Conservation (phyloP, 768 basidiomycete genomes). For the Trichaptum fuscoviolaceum region DNA sequence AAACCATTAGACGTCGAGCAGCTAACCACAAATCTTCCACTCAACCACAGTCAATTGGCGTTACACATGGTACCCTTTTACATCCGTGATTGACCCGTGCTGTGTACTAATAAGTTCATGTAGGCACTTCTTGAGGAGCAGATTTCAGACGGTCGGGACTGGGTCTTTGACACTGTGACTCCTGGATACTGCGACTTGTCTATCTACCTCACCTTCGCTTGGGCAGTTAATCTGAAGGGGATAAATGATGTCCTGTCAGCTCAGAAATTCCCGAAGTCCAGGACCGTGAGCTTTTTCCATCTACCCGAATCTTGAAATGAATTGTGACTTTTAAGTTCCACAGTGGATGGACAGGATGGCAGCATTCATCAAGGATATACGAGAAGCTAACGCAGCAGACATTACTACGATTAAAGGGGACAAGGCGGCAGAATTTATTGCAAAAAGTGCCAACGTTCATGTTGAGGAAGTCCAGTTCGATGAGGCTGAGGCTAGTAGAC, state of each 20-base stretch:
- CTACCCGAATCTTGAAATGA: not conserved
- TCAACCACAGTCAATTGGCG: conserved; percentile 34
- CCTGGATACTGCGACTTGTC: conserved; percentile 51
- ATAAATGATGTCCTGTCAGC: conserved; percentile 34
- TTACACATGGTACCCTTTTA: conserved; percentile 40
- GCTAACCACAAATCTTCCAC: conserved; percentile 27
- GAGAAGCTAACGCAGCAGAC: conserved; percentile 20
- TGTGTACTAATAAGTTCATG: not conserved
- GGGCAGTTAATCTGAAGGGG: conserved; percentile 34
- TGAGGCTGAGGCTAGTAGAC: conserved; percentile 33
- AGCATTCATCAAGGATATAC: conserved; percentile 27
- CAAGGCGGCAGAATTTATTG: conserved; percentile 39
- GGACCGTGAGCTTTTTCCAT: conserved; percentile 30
- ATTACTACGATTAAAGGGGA: conserved; percentile 29
- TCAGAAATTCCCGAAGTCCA: conserved; percentile 31
- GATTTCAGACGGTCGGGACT: conserved; percentile 47
- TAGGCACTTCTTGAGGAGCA: conserved; percentile 37
- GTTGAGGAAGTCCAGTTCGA: conserved; percentile 43
- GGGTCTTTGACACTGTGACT: conserved; percentile 49
- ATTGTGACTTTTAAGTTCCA: not conserved
- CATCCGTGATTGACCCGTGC: conserved; percentile 16
- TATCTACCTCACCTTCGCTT: conserved; percentile 42
- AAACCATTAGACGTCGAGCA: conserved; percentile 32
- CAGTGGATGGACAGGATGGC: conserved; percentile 48
- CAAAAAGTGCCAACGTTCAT: conserved; percentile 31